These are phyloP conservation scores for Neopestalotiopsis rosae DNA, from an alignment of 2,329 filamentous ascomycete species.

Conservation along the genomic window DNA sequence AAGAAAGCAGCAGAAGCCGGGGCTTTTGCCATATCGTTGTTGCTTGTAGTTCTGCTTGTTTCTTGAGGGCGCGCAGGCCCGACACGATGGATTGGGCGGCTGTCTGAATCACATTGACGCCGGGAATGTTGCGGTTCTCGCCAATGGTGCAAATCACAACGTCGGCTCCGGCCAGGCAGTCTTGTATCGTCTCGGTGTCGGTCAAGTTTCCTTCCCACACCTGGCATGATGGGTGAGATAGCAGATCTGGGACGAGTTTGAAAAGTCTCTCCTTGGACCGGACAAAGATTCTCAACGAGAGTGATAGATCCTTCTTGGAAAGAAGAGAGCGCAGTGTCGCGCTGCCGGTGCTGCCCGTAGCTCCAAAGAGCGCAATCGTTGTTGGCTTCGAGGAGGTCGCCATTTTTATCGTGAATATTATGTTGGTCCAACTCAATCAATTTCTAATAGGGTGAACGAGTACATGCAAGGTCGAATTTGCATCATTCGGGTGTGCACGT, in stretches of 20 bases:
- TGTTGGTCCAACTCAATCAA: too few species aligned
- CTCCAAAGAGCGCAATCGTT: background rate
- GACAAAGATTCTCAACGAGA: background rate
- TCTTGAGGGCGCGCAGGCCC: background rate
- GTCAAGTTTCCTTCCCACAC: background rate
- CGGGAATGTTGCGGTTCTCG: constrained; percentile 5
- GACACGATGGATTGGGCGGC: background rate
- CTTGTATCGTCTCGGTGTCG: background rate
- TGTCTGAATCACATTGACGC: background rate
- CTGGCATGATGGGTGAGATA: background rate
- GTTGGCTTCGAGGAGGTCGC: background rate
- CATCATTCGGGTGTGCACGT: background rate
- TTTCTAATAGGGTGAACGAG: too few species aligned
- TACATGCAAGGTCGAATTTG: background rate
- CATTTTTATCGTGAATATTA: too few species aligned
- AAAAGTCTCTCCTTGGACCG: background rate
- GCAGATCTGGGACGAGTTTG: background rate
- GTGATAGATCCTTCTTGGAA: background rate
- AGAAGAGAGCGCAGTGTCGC: background rate
- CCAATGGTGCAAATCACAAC: constrained; percentile 1
- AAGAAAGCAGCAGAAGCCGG: background rate
- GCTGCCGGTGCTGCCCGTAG: background rate
- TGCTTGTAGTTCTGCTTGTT: too few species aligned
- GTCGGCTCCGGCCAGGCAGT: background rate
- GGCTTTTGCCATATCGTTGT: background rate